Percentiles rank a stretch among this genome's conserved stretches.
Conservation (phyloP, 768 basidiomycete genomes). For the Neoboletus magnificus region DNA sequence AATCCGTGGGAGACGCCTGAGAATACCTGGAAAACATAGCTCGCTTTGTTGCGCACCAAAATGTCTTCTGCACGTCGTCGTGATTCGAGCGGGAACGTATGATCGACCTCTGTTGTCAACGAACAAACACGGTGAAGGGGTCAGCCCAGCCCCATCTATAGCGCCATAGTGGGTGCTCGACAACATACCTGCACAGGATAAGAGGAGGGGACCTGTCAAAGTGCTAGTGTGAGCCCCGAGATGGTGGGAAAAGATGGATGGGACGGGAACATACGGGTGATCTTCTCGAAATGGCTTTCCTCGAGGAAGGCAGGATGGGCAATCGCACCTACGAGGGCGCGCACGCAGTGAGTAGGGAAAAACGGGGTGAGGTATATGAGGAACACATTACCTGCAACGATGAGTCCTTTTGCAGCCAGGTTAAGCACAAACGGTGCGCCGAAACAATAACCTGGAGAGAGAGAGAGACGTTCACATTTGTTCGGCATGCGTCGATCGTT, state of each 20-base stretch:
- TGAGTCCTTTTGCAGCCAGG: slow-evolving; percentile 39
- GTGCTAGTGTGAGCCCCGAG: background rate
- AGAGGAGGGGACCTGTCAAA: no score
- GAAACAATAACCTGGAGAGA: slow-evolving; percentile 49
- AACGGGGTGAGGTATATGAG: background rate
- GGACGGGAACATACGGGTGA: slow-evolving; percentile 37
- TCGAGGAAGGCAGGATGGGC: slow-evolving; percentile 51
- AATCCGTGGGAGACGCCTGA: no score
- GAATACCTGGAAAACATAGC: no score
- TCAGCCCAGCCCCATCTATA: no score
- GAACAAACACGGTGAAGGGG: no score
- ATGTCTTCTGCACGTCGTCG: slow-evolving; percentile 47
- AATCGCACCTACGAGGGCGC: slow-evolving; percentile 37
- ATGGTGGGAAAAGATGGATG: background rate
- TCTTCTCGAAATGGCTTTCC: slow-evolving; percentile 49
- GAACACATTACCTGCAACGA: slow-evolving; percentile 41
- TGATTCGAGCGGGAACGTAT: slow-evolving; percentile 44
- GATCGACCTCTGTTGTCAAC: slow-evolving; percentile 42
- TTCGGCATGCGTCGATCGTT: no score
- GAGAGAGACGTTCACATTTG: no score
- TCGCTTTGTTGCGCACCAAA: no score
- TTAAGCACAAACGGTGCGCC: slow-evolving; percentile 50
- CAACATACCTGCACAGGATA: no score
- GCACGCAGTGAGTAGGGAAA: background rate
- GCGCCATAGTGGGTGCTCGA: no score